A percentile compares a stretch with the other conserved stretches of the same genome.
These are phyloP conservation scores for Orbilia quercus DNA, from an alignment of 2,329 filamentous ascomycete species.

Conservation along the genomic window DNA sequence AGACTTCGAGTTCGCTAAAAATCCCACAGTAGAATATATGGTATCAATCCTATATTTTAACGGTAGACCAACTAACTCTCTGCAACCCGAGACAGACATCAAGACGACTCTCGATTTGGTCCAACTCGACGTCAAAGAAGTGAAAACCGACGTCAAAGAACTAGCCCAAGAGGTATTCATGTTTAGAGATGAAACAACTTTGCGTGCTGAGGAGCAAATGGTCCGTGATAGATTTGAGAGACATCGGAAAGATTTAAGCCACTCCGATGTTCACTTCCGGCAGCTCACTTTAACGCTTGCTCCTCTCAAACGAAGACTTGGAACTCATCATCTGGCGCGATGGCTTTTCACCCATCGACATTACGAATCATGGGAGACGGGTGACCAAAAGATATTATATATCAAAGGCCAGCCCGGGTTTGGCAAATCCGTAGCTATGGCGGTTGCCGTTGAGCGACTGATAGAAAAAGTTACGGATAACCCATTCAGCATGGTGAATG, in stretches of 20 bases:
- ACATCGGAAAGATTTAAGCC: constrained; percentile 5
- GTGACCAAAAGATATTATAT: constrained; percentile 38
- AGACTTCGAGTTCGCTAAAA: background rate
- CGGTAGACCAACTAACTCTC: background rate
- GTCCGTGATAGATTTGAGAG: constrained; percentile 13
- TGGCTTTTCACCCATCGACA: constrained; percentile 37
- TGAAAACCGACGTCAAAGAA: constrained; percentile 18
- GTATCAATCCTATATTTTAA: too few species aligned
- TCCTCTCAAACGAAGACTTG: constrained; percentile 24
- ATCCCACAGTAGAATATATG: too few species aligned
- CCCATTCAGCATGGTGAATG: background rate
- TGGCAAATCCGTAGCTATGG: constrained; percentile 42
- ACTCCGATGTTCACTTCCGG: constrained; percentile 25
- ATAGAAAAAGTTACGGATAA: constrained; percentile 1
- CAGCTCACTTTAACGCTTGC: constrained; percentile 28
- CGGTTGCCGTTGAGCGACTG: constrained; percentile 23
- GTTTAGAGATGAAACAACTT: constrained; percentile 9
- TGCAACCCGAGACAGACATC: constrained; percentile 16
- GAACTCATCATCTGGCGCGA: constrained; percentile 25
- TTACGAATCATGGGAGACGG: constrained; percentile 27
- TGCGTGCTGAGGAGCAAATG: background rate
- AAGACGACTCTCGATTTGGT: constrained; percentile 20
- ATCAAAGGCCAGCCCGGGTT: constrained; percentile 40
- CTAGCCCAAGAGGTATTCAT: constrained; percentile 20
- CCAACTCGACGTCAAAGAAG: constrained; percentile 19